Conservation (phyloP, 306 rosid species). For the Gastrolobium villosum region DNA sequence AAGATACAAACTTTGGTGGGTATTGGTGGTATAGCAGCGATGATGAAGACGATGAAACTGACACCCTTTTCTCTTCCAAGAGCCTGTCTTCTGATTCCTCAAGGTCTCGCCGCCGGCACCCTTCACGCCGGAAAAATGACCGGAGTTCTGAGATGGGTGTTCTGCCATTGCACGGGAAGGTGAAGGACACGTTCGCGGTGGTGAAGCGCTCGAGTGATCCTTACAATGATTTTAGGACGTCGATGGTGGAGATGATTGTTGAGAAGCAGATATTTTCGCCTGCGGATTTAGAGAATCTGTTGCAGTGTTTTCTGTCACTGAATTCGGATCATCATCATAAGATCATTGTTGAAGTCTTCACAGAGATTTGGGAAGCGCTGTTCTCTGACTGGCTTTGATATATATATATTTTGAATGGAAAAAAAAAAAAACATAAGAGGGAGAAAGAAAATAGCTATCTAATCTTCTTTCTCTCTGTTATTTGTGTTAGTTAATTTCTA, state of each 20-base stretch:
- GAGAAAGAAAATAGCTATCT: constrained; percentile 39
- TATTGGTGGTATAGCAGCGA: constrained; percentile 87
- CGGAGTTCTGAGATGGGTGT: constrained; percentile 65
- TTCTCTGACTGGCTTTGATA: constrained; percentile 72
- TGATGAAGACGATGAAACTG: constrained; percentile 79
- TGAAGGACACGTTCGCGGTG: constrained; percentile 87
- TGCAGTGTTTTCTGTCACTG: constrained; percentile 87
- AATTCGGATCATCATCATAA: constrained; percentile 80
- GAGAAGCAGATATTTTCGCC: constrained; percentile 91
- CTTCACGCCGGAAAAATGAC: constrained; percentile 46
- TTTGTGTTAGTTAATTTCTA: constrained; percentile 38
- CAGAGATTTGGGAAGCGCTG: constrained; percentile 93
- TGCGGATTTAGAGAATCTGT: constrained; percentile 77
- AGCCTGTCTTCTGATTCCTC: constrained; percentile 86
- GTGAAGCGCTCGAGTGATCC: constrained; percentile 96
- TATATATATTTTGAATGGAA: not conserved
- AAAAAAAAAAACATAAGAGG: not conserved
- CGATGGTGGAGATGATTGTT: constrained; percentile 96
- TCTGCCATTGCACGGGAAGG: constrained; percentile 74
- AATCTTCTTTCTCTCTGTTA: constrained; percentile 41
- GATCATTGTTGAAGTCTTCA: constrained; percentile 85
- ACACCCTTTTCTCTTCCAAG: constrained; percentile 81
- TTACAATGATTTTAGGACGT: constrained; percentile 84
- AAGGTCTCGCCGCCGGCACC: constrained; percentile 50
- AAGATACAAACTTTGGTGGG: constrained; percentile 62